Evolutionary conservation across 2,329 filamentous ascomycete genomes (phyloP).

Genomic region (Hypomyces rosellus): DNA sequence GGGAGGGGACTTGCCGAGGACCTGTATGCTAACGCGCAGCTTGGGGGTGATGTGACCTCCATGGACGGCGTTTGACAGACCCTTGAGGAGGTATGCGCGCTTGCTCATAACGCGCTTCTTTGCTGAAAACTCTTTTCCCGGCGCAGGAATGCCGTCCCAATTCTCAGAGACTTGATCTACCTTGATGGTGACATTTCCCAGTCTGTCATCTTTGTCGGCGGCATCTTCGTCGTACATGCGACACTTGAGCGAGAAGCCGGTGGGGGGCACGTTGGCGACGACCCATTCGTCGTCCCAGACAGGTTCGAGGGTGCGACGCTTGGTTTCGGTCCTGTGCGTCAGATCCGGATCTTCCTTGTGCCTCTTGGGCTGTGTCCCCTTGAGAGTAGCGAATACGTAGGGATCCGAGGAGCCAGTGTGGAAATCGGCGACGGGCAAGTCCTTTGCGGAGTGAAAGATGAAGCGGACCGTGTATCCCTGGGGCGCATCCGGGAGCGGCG

Average conservation of each 20-base stretch:
- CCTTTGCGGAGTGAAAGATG: slow-evolving; percentile 72
- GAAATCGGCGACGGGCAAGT: slow-evolving; percentile 78
- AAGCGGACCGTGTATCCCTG: slow-evolving; percentile 81
- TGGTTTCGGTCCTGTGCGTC: slow-evolving; percentile 66
- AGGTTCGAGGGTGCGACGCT: slow-evolving; percentile 66
- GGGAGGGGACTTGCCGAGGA: slow-evolving; percentile 68
- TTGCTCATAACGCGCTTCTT: slow-evolving; percentile 85
- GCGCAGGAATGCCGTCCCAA: slow-evolving; percentile 62
- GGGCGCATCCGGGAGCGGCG: slow-evolving; percentile 66
- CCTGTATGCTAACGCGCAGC: slow-evolving; percentile 66
- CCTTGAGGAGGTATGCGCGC: slow-evolving; percentile 71
- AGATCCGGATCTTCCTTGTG: slow-evolving; percentile 83
- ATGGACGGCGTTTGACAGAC: slow-evolving; percentile 57
- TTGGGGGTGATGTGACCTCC: slow-evolving; percentile 62
- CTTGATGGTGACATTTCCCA: slow-evolving; percentile 76
- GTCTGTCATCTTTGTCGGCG: slow-evolving; percentile 75
- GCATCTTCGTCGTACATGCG: slow-evolving; percentile 87
- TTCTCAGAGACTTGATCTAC: slow-evolving; percentile 53
- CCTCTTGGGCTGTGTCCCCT: slow-evolving; percentile 60
- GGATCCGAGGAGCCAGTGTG: slow-evolving; percentile 75
- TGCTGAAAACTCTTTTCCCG: slow-evolving; percentile 56
- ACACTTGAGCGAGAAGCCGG: slow-evolving; percentile 78
- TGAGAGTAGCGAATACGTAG: slow-evolving; percentile 71
- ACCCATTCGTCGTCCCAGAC: slow-evolving; percentile 82
- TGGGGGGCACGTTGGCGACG: slow-evolving; percentile 76